Base-by-base conservation (phyloP, 129 eudicot genomes). In the Flaveria ramosissima region DNA sequence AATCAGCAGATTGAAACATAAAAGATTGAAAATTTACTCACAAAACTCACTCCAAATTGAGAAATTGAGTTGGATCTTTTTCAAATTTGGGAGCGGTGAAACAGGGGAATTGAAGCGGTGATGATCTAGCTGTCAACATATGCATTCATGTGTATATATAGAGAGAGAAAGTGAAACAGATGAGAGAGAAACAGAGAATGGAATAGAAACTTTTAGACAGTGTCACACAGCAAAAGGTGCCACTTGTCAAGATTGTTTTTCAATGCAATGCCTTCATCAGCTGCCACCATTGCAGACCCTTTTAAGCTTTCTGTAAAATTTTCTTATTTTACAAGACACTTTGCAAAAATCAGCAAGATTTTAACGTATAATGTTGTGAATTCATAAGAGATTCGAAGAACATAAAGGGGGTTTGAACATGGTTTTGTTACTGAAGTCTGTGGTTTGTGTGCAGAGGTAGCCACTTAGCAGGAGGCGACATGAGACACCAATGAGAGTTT, bases 241-340 rank as follows among this genome's bases (percentile, higher is more conserved):
- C 85, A 84, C 82, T 72, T 69, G 84, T 70, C 82, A 69, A 61
- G 46, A 41, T 80, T 30, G 70, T 55, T 23, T 70, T 63, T 61
- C 57, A 74, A 83, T 71, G 55, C 72, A 82, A 81, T 60, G 46
- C 53, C 72, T 68, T 78, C 74, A 3, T 15, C 67, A 51, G 46
- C 21, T 73, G 81, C 80, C 83, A 78, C 75, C 87, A 79, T 45
- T 80, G 36, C 73, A 81, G 48, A 8, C 72, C 47, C 57, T 45
- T 60, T 56, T 46, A 26, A 11, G 53, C 61, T 72, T 73, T 47
- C 48, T 72, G 63, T 65, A 67, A 30, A 65, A 0, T 20, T 68
- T 51, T 45, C 42, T 47, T 57, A 55, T 70, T 81, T 77, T 19
- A 61, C 78, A 51, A 23, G 78, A 66, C 68, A 32, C 6, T 71